phyloP scores from a whole-genome alignment of 129 eudicot genomes.

The Glebionis coronaria region DNA sequence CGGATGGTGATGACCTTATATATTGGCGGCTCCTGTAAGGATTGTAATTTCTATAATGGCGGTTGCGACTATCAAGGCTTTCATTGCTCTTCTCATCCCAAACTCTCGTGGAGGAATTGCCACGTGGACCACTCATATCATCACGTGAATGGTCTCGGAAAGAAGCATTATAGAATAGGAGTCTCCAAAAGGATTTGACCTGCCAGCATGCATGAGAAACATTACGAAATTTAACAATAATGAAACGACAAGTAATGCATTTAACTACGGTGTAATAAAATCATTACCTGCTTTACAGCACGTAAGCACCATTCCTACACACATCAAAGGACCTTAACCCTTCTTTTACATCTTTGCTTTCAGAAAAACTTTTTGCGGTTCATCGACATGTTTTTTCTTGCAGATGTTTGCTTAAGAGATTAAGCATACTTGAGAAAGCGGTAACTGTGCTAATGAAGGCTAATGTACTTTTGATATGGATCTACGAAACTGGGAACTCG shows the following conservation, averaged over 20 bases:
- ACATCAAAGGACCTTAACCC: constrained; percentile 15
- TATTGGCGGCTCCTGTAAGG: constrained; percentile 35
- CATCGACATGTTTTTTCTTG: constrained; percentile 13
- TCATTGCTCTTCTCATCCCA: constrained; percentile 34
- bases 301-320: too few species aligned
- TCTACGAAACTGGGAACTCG: too few species aligned
- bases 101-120: constrained; percentile 26
- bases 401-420: constrained; percentile 15
- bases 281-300: too few species aligned
- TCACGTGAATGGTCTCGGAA: not conserved
- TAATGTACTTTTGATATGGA: too few species aligned
- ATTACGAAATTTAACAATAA: too few species aligned
- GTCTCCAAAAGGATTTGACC: constrained; percentile 25
- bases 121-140: constrained; percentile 12
- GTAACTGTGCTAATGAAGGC: too few species aligned
- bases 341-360: constrained; percentile 10
- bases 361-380: constrained; percentile 7
- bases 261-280: too few species aligned
- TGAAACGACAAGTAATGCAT: too few species aligned
- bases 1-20: constrained; percentile 49
- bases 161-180: constrained; percentile 21
- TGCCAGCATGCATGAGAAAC: too few species aligned
- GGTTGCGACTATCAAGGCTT: constrained; percentile 25
- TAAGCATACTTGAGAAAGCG: too few species aligned
- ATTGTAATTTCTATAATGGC: constrained; percentile 30